These are phyloP conservation scores for Aspergillus fumigatus DNA, from an alignment of 2,329 filamentous ascomycete genomes.

Conservation along the genomic window DNA sequence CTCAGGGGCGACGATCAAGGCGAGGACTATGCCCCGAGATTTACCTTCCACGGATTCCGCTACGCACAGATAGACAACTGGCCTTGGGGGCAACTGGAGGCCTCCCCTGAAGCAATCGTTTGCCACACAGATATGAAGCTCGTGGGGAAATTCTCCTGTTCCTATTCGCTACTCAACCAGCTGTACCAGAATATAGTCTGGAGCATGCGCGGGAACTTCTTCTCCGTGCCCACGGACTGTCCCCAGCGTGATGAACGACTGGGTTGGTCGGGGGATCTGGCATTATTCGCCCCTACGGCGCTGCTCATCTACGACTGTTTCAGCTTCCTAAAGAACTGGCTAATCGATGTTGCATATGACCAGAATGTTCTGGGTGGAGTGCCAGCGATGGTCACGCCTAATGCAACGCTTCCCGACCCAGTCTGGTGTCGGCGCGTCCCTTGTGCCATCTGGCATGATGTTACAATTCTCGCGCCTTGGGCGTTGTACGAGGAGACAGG, in stretches of 20 bases:
- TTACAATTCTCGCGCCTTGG: constrained; percentile 31
- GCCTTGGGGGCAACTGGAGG: constrained; percentile 18
- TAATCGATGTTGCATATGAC: constrained; percentile 39
- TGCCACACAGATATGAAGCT: constrained; percentile 49
- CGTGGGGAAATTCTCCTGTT: constrained; percentile 49
- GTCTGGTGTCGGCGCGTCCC: background rate
- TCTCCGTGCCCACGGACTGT: constrained; percentile 55
- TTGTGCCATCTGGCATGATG: constrained; percentile 35
- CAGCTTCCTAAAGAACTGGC: constrained; percentile 50
- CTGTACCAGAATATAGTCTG: constrained; percentile 53
- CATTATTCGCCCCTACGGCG: constrained; percentile 48
- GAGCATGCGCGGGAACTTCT: constrained; percentile 57
- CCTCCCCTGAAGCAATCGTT: constrained; percentile 32
- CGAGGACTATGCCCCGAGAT: constrained; percentile 40
- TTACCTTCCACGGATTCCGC: constrained; percentile 52
- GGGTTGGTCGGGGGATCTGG: constrained; percentile 52
- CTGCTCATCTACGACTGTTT: constrained; percentile 52
- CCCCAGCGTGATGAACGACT: constrained; percentile 54
- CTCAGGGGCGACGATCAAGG: constrained; percentile 18
- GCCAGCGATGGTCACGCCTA: constrained; percentile 26
- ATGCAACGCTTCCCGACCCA: background rate
- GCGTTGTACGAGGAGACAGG: constrained; percentile 27
- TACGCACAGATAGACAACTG: constrained; percentile 48
- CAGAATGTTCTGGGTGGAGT: constrained; percentile 29
- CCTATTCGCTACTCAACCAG: constrained; percentile 45